Conservation (phyloP, 352 stramenopile species). For the Phytophthora pini region DNA sequence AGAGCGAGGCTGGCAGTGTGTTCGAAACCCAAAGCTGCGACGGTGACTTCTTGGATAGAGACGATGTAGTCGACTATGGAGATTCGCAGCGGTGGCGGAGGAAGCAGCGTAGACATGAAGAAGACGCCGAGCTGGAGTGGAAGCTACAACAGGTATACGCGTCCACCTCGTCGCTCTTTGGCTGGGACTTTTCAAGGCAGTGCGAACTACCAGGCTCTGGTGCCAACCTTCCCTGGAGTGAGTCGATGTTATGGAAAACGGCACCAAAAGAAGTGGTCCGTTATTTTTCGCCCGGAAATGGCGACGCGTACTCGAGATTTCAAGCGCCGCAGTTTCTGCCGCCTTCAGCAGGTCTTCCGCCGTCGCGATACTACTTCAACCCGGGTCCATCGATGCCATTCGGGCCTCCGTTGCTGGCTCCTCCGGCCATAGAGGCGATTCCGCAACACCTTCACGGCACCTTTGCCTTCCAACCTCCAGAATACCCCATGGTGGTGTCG, state of each 20-base stretch:
- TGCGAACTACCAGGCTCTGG: slow-evolving; percentile 43
- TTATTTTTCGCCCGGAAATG: slow-evolving; percentile 58
- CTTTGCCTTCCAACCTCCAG: slow-evolving; percentile 24
- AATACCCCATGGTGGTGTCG: slow-evolving; percentile 39
- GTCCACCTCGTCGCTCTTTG: slow-evolving; percentile 70
- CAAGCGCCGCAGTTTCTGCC: slow-evolving; percentile 24
- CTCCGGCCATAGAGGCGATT: slow-evolving; percentile 10
- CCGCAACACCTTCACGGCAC: slow-evolving; percentile 9
- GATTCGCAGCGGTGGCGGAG: slow-evolving; percentile 19
- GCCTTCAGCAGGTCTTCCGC: slow-evolving; percentile 10
- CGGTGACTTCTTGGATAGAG: slow-evolving; percentile 27
- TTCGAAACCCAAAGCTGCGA: slow-evolving; percentile 24
- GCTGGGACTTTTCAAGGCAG: slow-evolving; percentile 77
- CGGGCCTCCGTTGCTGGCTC: slow-evolving; percentile 19
- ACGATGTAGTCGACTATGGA: slow-evolving; percentile 30
- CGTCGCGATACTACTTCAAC: slow-evolving; percentile 66
- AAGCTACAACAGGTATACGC: slow-evolving; percentile 81
- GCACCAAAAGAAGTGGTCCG: slow-evolving; percentile 76
- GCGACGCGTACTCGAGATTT: slow-evolving; percentile 38
- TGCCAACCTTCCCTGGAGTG: slow-evolving; percentile 45
- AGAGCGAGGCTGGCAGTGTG: slow-evolving; percentile 20
- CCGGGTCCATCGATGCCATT: slow-evolving; percentile 18
- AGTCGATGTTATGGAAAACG: slow-evolving; percentile 68
- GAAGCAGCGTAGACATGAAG: slow-evolving; percentile 52
- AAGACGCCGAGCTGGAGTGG: slow-evolving; percentile 64